Evolutionary conservation across 352 stramenopile species (phyloP), one percentile per base, ranked within the genome.

Genomic region (Aphanomyces euteiches): DNA sequence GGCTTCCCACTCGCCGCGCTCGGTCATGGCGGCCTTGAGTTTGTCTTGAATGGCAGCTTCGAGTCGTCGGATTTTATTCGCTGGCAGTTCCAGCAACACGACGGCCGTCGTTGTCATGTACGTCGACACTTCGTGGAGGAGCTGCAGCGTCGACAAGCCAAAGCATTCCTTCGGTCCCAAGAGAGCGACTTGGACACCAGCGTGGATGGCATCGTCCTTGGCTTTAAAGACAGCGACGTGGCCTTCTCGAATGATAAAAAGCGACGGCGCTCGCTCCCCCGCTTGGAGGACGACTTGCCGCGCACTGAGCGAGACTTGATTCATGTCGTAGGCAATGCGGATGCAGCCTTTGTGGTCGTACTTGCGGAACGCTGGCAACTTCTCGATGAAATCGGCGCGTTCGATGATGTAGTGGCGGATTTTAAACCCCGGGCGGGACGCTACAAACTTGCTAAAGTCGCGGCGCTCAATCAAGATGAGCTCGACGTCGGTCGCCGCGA

Each of bases 381-480:
- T 72, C 1, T 80, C 47, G 17, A 93, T 76, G 56, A 90, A 90
- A 73, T 87, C 79, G 21, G 84, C 84, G 13, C 85, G 82, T 39
- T 85, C 75, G 10, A 92, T 79, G 80, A 93, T 91, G 4, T 85
- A 67, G 54, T 90, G 83, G 13, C 87, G 85, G 10, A 93, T 74
- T 0, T 77, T 78, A 17, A 93, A 83, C 1, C 84, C 85, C 1
- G 83, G 85, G 7, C 89, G 43, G 5, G 74, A 58, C 1, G 37
- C 57, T 67, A 77, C 73, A 37, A 91, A 66, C 19, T 65, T 57
- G 3, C 76, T 66, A 47, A 92, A 67, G 40, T 87, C 79, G 13
- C 81, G 69, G 7, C 84, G 84, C 48, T 92, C 83, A n/a, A 93
- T 69, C n/a, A 90, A 78, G 19, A 93, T 73, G 21, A 92, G 70